phyloP scores from a whole-genome alignment of 2,329 filamentous ascomycete genomes.

The Xylariaceae sp. region DNA sequence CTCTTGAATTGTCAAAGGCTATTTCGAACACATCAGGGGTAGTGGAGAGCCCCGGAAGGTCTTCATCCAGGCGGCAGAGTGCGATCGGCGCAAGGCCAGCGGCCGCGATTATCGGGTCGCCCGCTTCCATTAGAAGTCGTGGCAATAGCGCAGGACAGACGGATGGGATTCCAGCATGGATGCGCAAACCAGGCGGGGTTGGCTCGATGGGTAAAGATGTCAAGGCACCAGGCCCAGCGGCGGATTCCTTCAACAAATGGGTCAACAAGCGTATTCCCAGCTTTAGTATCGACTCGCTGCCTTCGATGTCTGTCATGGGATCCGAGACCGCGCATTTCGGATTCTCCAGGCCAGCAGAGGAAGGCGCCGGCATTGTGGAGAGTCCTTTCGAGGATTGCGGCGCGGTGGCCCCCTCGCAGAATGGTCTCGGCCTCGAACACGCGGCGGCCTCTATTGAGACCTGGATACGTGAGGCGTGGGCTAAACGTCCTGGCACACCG shows the following conservation, averaged over 20 bases:
- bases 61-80: conserved; percentile 33
- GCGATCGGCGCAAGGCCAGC: conserved; percentile 27
- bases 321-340: conserved; percentile 57
- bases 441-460: conserved; percentile 83
- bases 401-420: conserved; percentile 38
- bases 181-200: conserved; percentile 82
- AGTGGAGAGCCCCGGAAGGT: conserved; percentile 31
- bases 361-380: conserved; percentile 45
- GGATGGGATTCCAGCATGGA: conserved; percentile 50
- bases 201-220: conserved; percentile 72
- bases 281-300: conserved; percentile 64
- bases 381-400: conserved; percentile 48
- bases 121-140: conserved; percentile 29
- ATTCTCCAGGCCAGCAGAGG: conserved; percentile 40
- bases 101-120: conserved; percentile 28
- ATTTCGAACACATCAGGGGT: conserved; percentile 28
- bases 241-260: conserved; percentile 79
- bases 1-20: conserved; percentile 54
- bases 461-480: conserved; percentile 81
- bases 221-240: conserved; percentile 72
- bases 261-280: conserved; percentile 79
- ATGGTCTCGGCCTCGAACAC: conserved; percentile 64
- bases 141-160: conserved; percentile 31
- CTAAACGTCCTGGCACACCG: conserved; percentile 55
- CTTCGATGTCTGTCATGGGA: conserved; percentile 62